Conservation (phyloP, 78 protist genomes). For the Guillardia theta region DNA sequence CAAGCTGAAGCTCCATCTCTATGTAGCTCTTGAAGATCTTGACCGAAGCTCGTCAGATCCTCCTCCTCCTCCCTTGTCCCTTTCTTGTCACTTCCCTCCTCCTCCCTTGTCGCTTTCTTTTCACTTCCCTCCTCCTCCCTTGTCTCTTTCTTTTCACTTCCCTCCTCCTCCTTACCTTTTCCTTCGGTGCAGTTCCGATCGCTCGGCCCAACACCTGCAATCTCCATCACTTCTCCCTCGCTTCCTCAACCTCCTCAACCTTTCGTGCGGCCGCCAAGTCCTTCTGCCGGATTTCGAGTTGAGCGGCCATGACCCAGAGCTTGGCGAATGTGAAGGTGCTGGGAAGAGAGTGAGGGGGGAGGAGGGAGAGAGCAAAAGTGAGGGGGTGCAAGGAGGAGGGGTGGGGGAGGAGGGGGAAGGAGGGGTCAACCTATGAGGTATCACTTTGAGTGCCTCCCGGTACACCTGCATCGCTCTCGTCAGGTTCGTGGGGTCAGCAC, state of each 20-base stretch:
- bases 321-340: not conserved
- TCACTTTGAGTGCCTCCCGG: conserved; percentile 15
- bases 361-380: not conserved
- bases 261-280: conserved; percentile 73
- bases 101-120: no score
- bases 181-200: conserved; percentile 61
- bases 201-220: conserved; percentile 60
- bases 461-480: conserved; percentile 65
- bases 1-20: conserved; percentile 49
- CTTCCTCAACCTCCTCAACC: not conserved
- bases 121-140: no score
- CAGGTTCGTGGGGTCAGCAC: no score
- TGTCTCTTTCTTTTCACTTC: no score
- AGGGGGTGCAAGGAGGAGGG: not conserved
- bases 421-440: not conserved
- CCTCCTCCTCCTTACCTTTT: no score
- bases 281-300: conserved; percentile 87
- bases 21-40: conserved; percentile 56
- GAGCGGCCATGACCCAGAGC: conserved; percentile 87
- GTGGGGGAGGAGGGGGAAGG: not conserved
- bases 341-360: not conserved
- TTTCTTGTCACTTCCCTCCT: no score
- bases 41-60: no score
- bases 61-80: no score
- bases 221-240: not conserved